Percentiles rank a stretch among this genome's conserved stretches.
Conservation (phyloP, 306 rosid genomes). For the Dalbergia oliveri region DNA sequence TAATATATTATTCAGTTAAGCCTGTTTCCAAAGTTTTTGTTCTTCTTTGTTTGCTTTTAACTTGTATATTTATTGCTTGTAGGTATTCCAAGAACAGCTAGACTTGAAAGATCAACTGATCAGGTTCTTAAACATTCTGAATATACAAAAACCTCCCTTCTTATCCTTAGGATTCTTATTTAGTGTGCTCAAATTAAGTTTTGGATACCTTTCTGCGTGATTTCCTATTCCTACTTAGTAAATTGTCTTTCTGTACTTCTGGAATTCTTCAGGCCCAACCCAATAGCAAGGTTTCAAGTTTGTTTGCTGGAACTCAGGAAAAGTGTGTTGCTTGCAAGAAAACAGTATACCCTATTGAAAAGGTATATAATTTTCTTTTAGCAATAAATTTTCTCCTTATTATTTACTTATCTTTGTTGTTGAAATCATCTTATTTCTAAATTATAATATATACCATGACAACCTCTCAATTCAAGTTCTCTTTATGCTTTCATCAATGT, state of each 20-base stretch:
- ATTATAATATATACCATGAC: background rate
- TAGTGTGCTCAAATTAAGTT: background rate
- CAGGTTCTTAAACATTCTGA: no score
- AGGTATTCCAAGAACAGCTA: slow-evolving; percentile 76
- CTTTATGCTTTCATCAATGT: background rate
- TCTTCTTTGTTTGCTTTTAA: slow-evolving; percentile 18
- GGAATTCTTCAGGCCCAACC: slow-evolving; percentile 63
- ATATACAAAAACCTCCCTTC: no score
- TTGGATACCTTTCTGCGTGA: slow-evolving; percentile 11
- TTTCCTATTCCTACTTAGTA: background rate
- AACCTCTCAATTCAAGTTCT: background rate
- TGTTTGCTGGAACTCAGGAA: slow-evolving; percentile 92
- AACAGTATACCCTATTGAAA: slow-evolving; percentile 94
- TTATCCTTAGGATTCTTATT: slow-evolving; percentile 7
- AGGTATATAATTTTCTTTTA: slow-evolving; percentile 54
- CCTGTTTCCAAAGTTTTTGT: background rate
- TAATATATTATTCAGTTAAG: background rate
- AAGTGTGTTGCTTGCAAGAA: slow-evolving; percentile 88
- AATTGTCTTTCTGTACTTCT: slow-evolving; percentile 18
- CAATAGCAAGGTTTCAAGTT: slow-evolving; percentile 73
- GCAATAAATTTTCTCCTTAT: background rate
- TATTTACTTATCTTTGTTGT: background rate
- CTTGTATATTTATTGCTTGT: slow-evolving; percentile 27
- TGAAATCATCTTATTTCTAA: background rate
- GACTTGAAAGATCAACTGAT: slow-evolving; percentile 69